A percentile compares a stretch with the other conserved stretches of the same genome.
phyloP scores from a whole-genome alignment of 83 land plant species.

The Diphasiastrum complanatum region DNA sequence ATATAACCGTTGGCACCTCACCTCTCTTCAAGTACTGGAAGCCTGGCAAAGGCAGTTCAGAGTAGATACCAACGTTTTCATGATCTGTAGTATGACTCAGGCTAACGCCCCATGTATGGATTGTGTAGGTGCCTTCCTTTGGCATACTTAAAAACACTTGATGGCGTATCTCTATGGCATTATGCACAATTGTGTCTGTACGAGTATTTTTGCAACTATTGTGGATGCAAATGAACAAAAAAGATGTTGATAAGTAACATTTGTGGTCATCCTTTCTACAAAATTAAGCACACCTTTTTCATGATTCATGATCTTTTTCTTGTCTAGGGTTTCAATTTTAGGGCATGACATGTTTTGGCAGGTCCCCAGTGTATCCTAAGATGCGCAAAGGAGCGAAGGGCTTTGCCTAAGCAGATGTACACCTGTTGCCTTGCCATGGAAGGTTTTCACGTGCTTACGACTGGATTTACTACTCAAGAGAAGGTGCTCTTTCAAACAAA shows the following conservation, averaged over 20 bases:
- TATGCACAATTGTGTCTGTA: background rate
- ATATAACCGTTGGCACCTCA: too few species aligned
- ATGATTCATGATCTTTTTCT: background rate
- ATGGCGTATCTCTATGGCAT: too few species aligned
- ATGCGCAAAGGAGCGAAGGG: slow-evolving; percentile 68
- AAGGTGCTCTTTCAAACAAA: too few species aligned
- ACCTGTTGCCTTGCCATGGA: slow-evolving; percentile 93
- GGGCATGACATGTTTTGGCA: slow-evolving; percentile 15
- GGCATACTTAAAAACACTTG: too few species aligned
- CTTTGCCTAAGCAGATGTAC: slow-evolving; percentile 58
- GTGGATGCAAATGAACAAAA: background rate
- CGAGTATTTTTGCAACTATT: background rate
- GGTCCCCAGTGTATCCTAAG: slow-evolving; percentile 83
- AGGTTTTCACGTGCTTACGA: slow-evolving; percentile 67
- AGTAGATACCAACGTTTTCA: too few species aligned
- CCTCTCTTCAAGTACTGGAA: too few species aligned
- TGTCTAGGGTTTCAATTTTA: background rate
- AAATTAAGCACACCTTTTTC: too few species aligned
- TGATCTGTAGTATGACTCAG: too few species aligned
- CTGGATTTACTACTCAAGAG: slow-evolving; percentile 75
- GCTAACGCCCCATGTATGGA: too few species aligned
- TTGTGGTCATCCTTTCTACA: background rate
- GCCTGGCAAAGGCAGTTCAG: too few species aligned
- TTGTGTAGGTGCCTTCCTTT: too few species aligned
- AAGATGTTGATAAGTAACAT: background rate